phyloP scores from a whole-genome alignment of 202 grass and related monocot species.

The Bolboschoenoplectus hybrid region DNA sequence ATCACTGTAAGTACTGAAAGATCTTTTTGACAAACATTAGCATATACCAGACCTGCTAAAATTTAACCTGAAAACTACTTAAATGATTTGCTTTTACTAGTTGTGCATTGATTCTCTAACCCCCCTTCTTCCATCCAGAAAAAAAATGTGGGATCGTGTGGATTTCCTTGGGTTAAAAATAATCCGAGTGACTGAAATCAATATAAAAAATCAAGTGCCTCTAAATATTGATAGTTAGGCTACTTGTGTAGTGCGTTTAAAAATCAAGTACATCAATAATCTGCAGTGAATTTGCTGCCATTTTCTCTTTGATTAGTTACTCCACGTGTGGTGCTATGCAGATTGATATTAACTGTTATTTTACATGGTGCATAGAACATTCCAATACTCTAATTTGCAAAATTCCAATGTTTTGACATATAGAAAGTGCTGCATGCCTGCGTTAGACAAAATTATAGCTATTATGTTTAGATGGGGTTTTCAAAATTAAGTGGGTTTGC shows the following conservation, averaged over 20 bases:
- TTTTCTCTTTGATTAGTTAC: neutral
- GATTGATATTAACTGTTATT: neutral
- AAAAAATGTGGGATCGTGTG: too few species aligned
- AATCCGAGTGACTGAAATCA: too few species aligned
- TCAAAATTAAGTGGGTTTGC: neutral
- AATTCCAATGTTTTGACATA: conserved; percentile 2
- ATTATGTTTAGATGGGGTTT: conserved; percentile 11
- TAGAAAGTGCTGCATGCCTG: neutral
- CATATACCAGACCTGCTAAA: too few species aligned
- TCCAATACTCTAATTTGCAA: neutral
- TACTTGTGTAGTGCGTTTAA: neutral
- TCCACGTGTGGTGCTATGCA: neutral
- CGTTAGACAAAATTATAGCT: neutral
- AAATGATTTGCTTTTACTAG: too few species aligned
- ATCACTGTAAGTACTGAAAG: neutral
- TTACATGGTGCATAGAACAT: conserved; percentile 2
- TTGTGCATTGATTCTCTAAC: too few species aligned
- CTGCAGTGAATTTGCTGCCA: neutral
- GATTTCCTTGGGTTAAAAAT: too few species aligned
- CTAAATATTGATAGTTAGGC: conserved; percentile 15
- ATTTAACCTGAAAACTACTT: too few species aligned
- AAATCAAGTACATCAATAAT: neutral
- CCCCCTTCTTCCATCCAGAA: too few species aligned
- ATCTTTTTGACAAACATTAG: neutral
- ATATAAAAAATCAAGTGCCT: neutral